Percentiles rank a stretch among this genome's conserved stretches.
Conservation (phyloP, 2,329 filamentous ascomycete genomes). For the Karstenula rhodostoma region DNA sequence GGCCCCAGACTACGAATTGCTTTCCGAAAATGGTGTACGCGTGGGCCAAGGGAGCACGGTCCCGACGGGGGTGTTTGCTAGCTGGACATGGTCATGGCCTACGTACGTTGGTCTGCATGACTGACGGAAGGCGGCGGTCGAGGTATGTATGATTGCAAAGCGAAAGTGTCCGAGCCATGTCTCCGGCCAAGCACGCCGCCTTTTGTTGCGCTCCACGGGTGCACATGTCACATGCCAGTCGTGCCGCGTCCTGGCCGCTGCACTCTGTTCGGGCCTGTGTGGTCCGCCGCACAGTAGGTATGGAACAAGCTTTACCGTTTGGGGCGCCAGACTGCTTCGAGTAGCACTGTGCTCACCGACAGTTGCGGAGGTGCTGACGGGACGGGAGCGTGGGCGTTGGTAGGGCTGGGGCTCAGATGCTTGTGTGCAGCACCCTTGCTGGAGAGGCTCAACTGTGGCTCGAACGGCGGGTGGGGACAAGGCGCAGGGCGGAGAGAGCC, state of each 20-base stretch:
- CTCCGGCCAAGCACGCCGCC: background rate
- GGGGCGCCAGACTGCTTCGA: slow-evolving; percentile 21
- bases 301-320: slow-evolving; percentile 24
- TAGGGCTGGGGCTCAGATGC: slow-evolving; percentile 41
- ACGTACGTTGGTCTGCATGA: background rate
- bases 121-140: background rate
- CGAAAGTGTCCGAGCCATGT: slow-evolving; percentile 10
- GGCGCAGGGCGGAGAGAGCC: background rate
- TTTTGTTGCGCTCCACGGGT: background rate
- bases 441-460: slow-evolving; percentile 26
- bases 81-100: background rate
- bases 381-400: slow-evolving; percentile 23
- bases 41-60: slow-evolving; percentile 5
- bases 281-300: background rate
- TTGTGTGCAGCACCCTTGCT: slow-evolving; percentile 28
- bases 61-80: slow-evolving; percentile 1
- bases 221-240: background rate
- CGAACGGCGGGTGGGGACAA: slow-evolving; percentile 10
- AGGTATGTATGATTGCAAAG: background rate
- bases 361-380: slow-evolving; percentile 29
- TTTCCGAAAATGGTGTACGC: background rate
- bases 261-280: background rate
- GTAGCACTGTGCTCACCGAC: slow-evolving; percentile 30
- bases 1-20: slow-evolving; percentile 5
- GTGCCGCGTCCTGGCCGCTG: background rate